phyloP scores from a whole-genome alignment of 2,329 filamentous ascomycete species.

The Neofusicoccum kwambonambiense region DNA sequence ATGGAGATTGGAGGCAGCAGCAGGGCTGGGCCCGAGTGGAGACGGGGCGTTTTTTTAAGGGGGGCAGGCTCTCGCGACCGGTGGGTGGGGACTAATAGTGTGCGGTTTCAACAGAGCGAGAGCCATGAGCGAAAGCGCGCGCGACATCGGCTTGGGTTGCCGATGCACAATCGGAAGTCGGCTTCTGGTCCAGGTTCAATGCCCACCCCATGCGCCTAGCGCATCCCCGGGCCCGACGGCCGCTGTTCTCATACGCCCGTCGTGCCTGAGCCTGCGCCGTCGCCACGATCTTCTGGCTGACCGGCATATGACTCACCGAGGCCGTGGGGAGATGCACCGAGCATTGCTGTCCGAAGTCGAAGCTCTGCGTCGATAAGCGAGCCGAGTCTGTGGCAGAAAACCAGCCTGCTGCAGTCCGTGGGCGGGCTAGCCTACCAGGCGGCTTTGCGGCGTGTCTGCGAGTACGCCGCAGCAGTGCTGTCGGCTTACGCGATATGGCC shows the following conservation, averaged over 20 bases:
- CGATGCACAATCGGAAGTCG: neutral
- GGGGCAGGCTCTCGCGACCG: neutral
- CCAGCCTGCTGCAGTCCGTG: neutral
- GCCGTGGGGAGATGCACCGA: neutral
- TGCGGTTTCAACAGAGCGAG: neutral
- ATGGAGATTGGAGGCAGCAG: neutral
- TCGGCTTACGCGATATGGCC: too few species aligned
- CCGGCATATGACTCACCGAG: slow-evolving; percentile 1
- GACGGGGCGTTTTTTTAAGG: neutral
- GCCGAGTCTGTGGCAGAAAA: neutral
- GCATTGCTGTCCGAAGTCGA: neutral
- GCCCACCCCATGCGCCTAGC: neutral
- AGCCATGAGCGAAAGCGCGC: neutral
- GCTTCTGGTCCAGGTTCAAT: neutral
- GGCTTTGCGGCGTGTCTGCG: too few species aligned
- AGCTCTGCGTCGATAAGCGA: neutral
- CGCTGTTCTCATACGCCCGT: neutral
- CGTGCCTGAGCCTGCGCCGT: neutral
- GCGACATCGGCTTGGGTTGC: slow-evolving; percentile 2
- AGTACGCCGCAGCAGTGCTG: too few species aligned
- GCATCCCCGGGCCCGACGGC: neutral
- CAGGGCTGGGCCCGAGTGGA: neutral
- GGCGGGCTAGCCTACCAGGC: too few species aligned
- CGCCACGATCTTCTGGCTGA: neutral
- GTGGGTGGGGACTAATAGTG: slow-evolving; percentile 6